A percentile compares a stretch with the other conserved stretches of the same genome.
These are phyloP conservation scores for Rhizopus arrhizus DNA, from an alignment of 371 early-diverging fungal species.

Conservation along the genomic window DNA sequence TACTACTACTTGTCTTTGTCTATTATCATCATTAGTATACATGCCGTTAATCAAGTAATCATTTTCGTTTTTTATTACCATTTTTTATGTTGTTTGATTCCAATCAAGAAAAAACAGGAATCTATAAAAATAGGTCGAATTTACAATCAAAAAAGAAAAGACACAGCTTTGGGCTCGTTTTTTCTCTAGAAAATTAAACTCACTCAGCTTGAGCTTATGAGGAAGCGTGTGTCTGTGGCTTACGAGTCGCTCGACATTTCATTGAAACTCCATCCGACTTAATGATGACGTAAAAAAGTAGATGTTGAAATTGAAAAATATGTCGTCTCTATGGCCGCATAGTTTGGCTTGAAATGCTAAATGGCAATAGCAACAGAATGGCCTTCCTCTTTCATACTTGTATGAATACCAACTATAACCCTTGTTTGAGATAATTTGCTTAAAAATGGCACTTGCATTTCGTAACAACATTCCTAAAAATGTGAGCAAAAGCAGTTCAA, in stretches of 20 bases:
- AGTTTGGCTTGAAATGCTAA: too few species aligned
- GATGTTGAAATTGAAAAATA: too few species aligned
- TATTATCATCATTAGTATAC: background rate
- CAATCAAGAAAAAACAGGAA: background rate
- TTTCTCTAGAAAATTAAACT: background rate
- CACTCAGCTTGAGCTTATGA: too few species aligned
- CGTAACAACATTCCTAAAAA: too few species aligned
- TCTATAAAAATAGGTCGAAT: background rate
- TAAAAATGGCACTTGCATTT: too few species aligned
- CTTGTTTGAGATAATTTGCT: too few species aligned
- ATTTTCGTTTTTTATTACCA: background rate
- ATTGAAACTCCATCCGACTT: slow-evolving; percentile 64
- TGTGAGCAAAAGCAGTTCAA: too few species aligned
- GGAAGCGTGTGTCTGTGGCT: background rate
- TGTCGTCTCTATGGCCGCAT: too few species aligned
- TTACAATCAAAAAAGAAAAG: background rate
- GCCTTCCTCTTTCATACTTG: too few species aligned
- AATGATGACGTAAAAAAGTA: background rate
- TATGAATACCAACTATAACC: too few species aligned
- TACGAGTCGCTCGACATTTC: background rate
- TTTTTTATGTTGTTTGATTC: slow-evolving; percentile 2
- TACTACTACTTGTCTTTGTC: slow-evolving; percentile 27
- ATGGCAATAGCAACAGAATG: too few species aligned
- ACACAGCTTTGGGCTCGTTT: background rate
- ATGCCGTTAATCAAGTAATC: background rate